A percentile compares a stretch with the other conserved stretches of the same genome.
Evolutionary conservation across 2,329 filamentous ascomycete species (phyloP).

Genomic region (Fusarium pseudocircinatum): DNA sequence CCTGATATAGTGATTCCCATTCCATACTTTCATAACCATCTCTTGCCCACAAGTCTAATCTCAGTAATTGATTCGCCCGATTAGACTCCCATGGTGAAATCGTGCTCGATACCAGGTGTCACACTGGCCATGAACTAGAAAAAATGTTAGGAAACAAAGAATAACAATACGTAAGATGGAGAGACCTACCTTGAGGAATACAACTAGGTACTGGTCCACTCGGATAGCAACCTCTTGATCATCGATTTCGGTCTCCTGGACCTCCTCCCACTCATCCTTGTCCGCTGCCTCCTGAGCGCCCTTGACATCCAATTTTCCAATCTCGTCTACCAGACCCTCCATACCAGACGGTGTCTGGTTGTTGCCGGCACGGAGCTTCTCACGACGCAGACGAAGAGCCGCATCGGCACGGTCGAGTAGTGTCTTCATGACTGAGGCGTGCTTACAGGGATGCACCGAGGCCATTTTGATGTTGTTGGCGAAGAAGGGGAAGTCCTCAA

Average conservation of each 20-base stretch:
- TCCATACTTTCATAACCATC: neutral
- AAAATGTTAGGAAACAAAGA: neutral
- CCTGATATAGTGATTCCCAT: slow-evolving; percentile 12
- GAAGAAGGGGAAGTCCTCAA: slow-evolving; percentile 97
- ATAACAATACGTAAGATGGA: neutral
- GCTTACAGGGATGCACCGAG: slow-evolving; percentile 95
- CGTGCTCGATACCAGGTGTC: slow-evolving; percentile 79
- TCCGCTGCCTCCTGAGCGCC: slow-evolving; percentile 62
- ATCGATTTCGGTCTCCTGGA: slow-evolving; percentile 68
- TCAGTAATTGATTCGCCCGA: neutral
- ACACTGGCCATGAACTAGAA: slow-evolving; percentile 81
- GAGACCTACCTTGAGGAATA: slow-evolving; percentile 79
- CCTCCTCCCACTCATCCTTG: slow-evolving; percentile 73
- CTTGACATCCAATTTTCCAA: slow-evolving; percentile 70
- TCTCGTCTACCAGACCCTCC: slow-evolving; percentile 87
- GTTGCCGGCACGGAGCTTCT: slow-evolving; percentile 72
- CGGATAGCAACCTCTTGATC: slow-evolving; percentile 81
- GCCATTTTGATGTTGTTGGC: slow-evolving; percentile 94
- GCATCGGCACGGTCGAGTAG: slow-evolving; percentile 95
- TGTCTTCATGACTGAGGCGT: slow-evolving; percentile 97
- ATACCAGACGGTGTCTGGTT: slow-evolving; percentile 62
- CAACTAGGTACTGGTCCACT: slow-evolving; percentile 88
- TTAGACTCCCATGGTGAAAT: slow-evolving; percentile 42
- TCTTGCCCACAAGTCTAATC: neutral
- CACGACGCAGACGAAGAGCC: slow-evolving; percentile 85